Conservation (phyloP, 495 filamentous ascomycete species). For the Aspergillus sparsus region DNA sequence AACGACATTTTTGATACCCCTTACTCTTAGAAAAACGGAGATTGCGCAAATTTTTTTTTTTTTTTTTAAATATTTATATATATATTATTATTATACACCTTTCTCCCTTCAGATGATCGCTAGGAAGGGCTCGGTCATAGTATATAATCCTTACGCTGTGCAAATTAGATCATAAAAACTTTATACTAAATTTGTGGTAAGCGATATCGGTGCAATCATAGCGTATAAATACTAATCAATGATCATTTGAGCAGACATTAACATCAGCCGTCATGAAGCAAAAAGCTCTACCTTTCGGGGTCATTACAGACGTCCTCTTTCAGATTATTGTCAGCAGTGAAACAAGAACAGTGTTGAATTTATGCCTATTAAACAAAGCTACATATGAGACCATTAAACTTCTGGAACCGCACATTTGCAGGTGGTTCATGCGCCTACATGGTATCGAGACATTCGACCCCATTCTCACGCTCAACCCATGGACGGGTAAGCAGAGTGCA, state of each 20-base stretch:
- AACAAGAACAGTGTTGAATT: conserved; percentile 21
- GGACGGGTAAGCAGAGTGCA: conserved; percentile 23
- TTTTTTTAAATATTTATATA: too few relatives aligned
- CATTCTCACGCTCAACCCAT: conserved; percentile 28
- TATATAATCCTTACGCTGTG: neutral
- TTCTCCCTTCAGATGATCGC: neutral
- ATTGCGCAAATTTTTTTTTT: neutral
- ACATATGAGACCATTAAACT: conserved; percentile 32
- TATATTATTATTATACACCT: too few relatives aligned
- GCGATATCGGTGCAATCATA: neutral
- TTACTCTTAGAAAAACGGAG: conserved; percentile 7
- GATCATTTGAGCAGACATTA: conserved; percentile 15
- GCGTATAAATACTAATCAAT: neutral
- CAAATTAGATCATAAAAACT: neutral
- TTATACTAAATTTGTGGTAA: conserved; percentile 14
- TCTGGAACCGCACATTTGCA: conserved; percentile 32
- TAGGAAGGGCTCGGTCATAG: neutral
- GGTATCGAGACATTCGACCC: conserved; percentile 27
- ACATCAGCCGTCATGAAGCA: conserved; percentile 16
- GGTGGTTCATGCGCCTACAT: conserved; percentile 31
- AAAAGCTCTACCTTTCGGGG: conserved; percentile 24
- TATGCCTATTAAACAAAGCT: conserved; percentile 31
- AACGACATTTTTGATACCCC: conserved; percentile 16
- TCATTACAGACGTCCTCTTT: conserved; percentile 34
- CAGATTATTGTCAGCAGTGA: conserved; percentile 35